Percentiles rank a stretch among this genome's conserved stretches.
These are phyloP conservation scores for Casuarina equisetifolia DNA, from an alignment of 306 rosid genomes.

Conservation along the genomic window DNA sequence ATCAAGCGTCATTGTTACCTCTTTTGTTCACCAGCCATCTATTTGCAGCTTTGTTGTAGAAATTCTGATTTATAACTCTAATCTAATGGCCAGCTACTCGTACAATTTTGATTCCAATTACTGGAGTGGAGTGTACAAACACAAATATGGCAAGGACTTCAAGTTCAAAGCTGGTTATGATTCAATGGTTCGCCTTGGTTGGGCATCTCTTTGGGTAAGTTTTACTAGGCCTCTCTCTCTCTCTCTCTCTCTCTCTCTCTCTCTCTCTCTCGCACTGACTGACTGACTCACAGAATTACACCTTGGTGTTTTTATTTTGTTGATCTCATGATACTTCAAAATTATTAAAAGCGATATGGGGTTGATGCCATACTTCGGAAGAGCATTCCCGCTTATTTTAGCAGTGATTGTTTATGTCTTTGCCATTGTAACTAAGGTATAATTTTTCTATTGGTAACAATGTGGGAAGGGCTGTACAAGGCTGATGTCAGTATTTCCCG, in stretches of 20 bases:
- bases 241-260: not conserved
- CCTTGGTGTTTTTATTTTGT: not conserved
- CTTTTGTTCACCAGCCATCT: not conserved
- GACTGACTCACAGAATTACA: not conserved
- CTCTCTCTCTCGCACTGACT: not conserved
- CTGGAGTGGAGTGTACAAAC: constrained; percentile 99
- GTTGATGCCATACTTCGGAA: not conserved
- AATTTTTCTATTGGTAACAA: not conserved
- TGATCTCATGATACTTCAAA: not conserved
- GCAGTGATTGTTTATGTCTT: not conserved
- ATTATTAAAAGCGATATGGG: not conserved
- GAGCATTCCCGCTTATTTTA: not conserved
- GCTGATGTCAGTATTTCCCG: not conserved
- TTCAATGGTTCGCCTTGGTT: constrained; percentile 88
- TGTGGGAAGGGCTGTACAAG: not conserved
- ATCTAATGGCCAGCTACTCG: constrained; percentile 68
- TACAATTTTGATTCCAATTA: constrained; percentile 78
- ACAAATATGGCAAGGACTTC: constrained; percentile 73
- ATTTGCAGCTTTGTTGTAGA: not conserved
- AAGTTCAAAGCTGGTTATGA: constrained; percentile 97
- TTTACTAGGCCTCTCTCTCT: not conserved
- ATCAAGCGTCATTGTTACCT: not conserved
- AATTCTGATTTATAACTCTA: not conserved
- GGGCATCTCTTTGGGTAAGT: constrained; percentile 99
- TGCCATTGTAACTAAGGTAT: not conserved